Percentiles rank a stretch among this genome's conserved stretches.
These are phyloP conservation scores for Murraya koenigii DNA, from an alignment of 345 rosid species.

Conservation along the genomic window DNA sequence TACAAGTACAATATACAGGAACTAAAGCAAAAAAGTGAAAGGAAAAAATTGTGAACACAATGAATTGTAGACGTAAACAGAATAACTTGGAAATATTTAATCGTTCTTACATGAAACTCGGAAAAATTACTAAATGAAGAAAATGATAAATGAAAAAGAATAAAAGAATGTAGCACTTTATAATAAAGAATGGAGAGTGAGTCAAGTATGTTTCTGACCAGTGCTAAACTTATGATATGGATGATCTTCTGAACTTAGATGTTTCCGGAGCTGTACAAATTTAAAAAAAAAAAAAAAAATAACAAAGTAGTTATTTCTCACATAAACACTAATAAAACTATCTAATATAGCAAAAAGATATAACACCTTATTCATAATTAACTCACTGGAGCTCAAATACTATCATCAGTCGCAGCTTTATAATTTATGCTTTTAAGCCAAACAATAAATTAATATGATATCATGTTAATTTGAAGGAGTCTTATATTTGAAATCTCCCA, in stretches of 20 bases:
- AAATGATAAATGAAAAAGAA: neutral
- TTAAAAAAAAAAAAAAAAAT: neutral
- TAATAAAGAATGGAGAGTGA: neutral
- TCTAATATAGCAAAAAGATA: neutral
- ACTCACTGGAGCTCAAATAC: neutral
- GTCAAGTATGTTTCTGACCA: slow-evolving; percentile 39
- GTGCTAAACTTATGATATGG: slow-evolving; percentile 93
- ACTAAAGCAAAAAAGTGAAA: neutral
- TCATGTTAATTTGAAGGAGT: neutral
- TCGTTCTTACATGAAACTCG: neutral
- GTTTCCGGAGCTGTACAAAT: slow-evolving; percentile 67
- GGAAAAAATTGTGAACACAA: neutral
- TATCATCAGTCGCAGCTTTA: neutral
- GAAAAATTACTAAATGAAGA: neutral
- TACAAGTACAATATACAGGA: neutral
- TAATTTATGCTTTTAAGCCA: neutral
- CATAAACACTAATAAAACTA: neutral
- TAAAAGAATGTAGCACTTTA: neutral
- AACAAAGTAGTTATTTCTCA: neutral
- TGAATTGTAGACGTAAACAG: neutral
- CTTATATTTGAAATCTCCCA: neutral
- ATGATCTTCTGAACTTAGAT: slow-evolving; percentile 67
- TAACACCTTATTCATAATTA: neutral
- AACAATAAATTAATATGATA: neutral
- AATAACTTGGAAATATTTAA: neutral